Base-by-base conservation (phyloP, 108 stramenopile species). In the Bacterosira constricta region DNA sequence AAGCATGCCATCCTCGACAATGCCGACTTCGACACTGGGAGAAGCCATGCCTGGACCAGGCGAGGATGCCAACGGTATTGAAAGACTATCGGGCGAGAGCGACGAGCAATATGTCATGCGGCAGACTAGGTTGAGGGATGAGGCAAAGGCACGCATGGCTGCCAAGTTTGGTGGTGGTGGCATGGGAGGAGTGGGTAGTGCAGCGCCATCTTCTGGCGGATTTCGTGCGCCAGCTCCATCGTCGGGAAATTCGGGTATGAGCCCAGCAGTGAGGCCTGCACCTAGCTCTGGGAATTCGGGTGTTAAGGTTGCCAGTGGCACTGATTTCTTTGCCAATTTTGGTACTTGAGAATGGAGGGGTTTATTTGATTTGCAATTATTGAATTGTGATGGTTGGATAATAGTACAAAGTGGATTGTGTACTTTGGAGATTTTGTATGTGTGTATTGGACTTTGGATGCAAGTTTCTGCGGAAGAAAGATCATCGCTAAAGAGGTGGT, bases 91-190 rank as follows among this genome's bases (percentile, higher is more conserved):
- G 4, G 95, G 95, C 23, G 97, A 98, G 73, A 84, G 88, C 7
- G 95, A 96, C 65, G 83, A 82, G 42, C 92, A 98, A 67, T 98
- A 98, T 59, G 88, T 98, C 26, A 69, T 84, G 59, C 80, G 97
- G 25, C 97, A 98, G 69, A 92, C 88, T 9, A 50, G 89, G 58
- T 78, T 96, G 20, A 68, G 89, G 12, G 89, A 92, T 32, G 91
- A 92, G 73, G 91, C 95, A 3, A 84, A 87, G 64, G 90, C 90
- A 46, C 83, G 91, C 25, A 69, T 78, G 71, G 93, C 93, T 90
- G 91, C 92, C 32, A 90, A 90, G 59, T 93, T 93, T 66, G 91
- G 93, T 69, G 95, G 94, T 36, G 82, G 78, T 6, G 88, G 75
- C 13, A 51, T 71, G 67, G 35, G 62, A 9, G 80, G 80, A 37